phyloP scores from a whole-genome alignment of 2,329 filamentous ascomycete species.

The Alternaria arbusti region DNA sequence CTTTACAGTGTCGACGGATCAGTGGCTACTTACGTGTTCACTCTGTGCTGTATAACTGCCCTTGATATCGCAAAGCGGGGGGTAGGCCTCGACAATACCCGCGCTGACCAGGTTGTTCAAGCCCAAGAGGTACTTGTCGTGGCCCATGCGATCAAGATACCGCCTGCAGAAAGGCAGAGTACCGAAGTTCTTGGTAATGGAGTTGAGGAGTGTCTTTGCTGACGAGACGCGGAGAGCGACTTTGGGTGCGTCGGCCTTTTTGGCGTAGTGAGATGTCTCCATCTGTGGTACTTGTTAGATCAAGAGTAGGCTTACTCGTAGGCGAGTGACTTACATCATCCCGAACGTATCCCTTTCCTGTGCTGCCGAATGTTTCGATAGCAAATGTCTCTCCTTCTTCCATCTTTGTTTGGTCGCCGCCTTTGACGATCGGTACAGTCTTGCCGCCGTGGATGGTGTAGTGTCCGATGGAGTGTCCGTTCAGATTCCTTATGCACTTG shows the following conservation, averaged over 20 bases:
- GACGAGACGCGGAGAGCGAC: conserved; percentile 78
- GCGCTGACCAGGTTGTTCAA: conserved; percentile 83
- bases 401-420: conserved; percentile 90
- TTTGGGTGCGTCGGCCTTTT: conserved; percentile 73
- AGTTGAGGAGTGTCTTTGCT: conserved; percentile 82
- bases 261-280: conserved; percentile 89
- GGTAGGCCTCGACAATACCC: conserved; percentile 89
- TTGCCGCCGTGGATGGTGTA: conserved; percentile 93
- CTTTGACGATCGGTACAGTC: conserved; percentile 92
- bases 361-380: conserved; percentile 95
- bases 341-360: conserved; percentile 83
- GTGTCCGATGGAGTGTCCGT: conserved; percentile 86
- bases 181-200: conserved; percentile 96
- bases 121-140: conserved; percentile 91
- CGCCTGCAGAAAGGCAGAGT: conserved; percentile 89
- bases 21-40: conserved; percentile 76
- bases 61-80: conserved; percentile 88
- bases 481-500: conserved; percentile 86
- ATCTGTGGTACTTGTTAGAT: conserved; percentile 52
- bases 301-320: neutral
- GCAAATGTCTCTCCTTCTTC: conserved; percentile 95
- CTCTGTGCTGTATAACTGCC: conserved; percentile 94
- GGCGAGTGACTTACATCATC: conserved; percentile 68
- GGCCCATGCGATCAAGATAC: conserved; percentile 89
- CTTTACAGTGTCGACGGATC: neutral